A percentile compares a stretch with the other conserved stretches of the same genome.
Conservation (phyloP, 2,329 filamentous ascomycete species). For the Pyricularia pennisetigena region DNA sequence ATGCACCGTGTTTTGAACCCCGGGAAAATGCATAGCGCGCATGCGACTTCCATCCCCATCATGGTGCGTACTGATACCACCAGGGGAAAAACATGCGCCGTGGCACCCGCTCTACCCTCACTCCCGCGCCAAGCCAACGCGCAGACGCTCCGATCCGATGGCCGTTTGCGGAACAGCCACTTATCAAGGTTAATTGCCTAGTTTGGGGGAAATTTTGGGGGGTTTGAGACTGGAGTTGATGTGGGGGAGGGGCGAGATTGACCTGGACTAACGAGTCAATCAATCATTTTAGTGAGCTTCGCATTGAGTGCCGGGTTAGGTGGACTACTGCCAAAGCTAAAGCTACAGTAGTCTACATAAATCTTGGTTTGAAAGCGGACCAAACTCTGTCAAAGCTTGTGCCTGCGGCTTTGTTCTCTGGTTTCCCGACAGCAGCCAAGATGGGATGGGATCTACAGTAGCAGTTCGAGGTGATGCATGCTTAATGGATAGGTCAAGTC, state of each 20-base stretch:
- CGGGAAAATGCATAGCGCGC: neutral
- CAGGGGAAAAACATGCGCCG: neutral
- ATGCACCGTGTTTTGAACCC: neutral
- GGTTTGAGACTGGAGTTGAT: neutral
- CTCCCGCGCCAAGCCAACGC: neutral
- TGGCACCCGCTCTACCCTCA: neutral
- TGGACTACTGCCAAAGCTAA: too few species aligned
- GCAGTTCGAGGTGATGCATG: neutral
- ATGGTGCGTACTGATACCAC: neutral
- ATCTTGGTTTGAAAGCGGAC: neutral
- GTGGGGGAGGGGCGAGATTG: neutral
- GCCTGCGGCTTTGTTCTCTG: neutral
- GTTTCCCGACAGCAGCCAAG: neutral
- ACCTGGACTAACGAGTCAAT: neutral
- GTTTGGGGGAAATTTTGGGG: neutral
- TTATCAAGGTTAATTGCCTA: neutral
- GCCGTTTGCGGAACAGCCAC: neutral
- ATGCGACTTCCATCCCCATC: neutral
- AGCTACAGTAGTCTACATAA: too few species aligned
- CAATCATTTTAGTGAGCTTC: neutral
- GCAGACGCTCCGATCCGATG: neutral
- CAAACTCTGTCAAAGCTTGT: neutral
- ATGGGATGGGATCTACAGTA: neutral
- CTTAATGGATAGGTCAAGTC: neutral
- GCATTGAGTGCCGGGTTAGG: neutral